Evolutionary conservation across 139 green algal genomes (phyloP).

Genomic region (Chlamydomonas eustigma): DNA sequence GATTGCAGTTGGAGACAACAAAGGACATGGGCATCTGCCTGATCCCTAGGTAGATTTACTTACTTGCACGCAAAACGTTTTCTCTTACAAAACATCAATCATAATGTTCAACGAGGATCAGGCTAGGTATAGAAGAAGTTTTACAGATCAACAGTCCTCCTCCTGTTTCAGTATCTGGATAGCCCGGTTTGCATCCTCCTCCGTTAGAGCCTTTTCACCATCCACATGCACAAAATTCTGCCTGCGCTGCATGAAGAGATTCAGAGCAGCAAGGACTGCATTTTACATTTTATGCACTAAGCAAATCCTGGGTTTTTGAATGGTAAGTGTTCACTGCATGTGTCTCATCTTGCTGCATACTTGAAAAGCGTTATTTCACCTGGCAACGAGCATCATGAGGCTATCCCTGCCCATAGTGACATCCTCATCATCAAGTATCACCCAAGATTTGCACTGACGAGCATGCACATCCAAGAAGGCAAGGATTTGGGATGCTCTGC

Average conservation of each 20-base stretch:
- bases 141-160: too few relatives aligned
- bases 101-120: too few relatives aligned
- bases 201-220: neutral
- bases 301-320: neutral
- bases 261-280: neutral
- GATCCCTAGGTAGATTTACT: too few relatives aligned
- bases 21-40: too few relatives aligned
- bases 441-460: neutral
- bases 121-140: too few relatives aligned
- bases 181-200: neutral
- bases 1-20: too few relatives aligned
- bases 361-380: neutral
- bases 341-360: neutral
- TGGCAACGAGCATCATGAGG: neutral
- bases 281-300: neutral
- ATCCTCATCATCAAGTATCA: constrained; percentile 1
- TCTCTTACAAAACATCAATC: too few relatives aligned
- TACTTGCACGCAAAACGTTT: too few relatives aligned
- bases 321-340: neutral
- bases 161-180: too few relatives aligned
- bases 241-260: neutral
- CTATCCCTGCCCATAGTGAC: neutral
- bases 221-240: neutral
- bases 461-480: neutral
- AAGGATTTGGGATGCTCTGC: neutral